Base-by-base conservation (phyloP, 2,329 filamentous ascomycete species). In the Microdochium trichocladiopsis region DNA sequence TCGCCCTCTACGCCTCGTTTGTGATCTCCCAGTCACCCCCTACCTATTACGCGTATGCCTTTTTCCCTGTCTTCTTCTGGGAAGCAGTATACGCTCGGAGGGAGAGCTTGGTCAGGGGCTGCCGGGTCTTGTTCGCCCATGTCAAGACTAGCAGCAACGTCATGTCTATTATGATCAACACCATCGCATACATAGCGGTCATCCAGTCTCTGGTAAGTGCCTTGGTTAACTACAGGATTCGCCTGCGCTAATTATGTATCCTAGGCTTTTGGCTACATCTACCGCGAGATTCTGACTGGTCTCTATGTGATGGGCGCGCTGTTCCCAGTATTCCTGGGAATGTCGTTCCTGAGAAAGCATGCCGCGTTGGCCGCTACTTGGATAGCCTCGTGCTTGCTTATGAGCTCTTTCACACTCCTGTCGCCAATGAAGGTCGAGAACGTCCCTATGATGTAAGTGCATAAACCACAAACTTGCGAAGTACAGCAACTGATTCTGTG, bases 1-100 rank as follows among this genome's bases (percentile, higher is more conserved):
- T 88, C 23, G 76, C 76, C 1, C 69, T 97, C 12, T 96, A 88
- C 62, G 86, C 90, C 6, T 84, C 90, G 1, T 87, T 99, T 52
- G 74, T 88, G 53, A 75, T 90, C 53, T 93, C 95, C 47, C 80
- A 83, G 47, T 96, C 92, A 2, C 87, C 93, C 0, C 66, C 77
- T 53, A 87, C 88, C 2, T 99, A 99, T 68, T 99, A 97, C 63
- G 82, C 83, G 2, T 99, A 99, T 66, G 88, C 87, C 1, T 81
- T 95, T 60, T 99, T 99, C 68, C 94, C 94, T 0, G 84, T 96
- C 2, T 80, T 90, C 53, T 97, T 99, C 72, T 99, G 94, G 94
- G 93, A 96, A 68, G 92, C 96, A 63, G 89, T 96, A 0, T 93
- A 87, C 68, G 88, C 89, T 2, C 83, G 88, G 25, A 80, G 91